phyloP scores from a whole-genome alignment of 345 rosid genomes.

The Eucalyptus guilfoylei region DNA sequence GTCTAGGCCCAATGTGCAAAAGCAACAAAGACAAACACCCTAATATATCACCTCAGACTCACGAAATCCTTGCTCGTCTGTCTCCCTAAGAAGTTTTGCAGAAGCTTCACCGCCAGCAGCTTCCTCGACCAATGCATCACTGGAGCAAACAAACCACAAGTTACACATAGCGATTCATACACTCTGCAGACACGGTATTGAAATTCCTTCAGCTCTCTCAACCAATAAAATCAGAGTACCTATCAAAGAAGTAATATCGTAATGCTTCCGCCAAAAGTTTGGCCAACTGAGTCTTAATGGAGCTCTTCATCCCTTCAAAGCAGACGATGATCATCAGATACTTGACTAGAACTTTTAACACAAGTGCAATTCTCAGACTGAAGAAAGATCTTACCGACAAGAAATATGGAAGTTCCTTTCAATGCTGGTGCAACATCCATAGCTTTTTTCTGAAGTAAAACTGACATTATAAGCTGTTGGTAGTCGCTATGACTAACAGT shows the following conservation, averaged over 20 bases:
- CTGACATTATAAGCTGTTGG: neutral
- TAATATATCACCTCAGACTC: slow-evolving; percentile 49
- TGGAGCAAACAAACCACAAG: slow-evolving; percentile 9
- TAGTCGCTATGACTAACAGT: neutral
- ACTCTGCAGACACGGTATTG: neutral
- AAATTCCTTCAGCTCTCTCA: neutral
- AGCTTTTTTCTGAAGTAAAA: slow-evolving; percentile 62
- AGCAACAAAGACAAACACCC: neutral
- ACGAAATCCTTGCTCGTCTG: slow-evolving; percentile 58
- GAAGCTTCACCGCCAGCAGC: slow-evolving; percentile 74
- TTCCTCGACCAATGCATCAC: slow-evolving; percentile 75
- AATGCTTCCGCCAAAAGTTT: slow-evolving; percentile 54
- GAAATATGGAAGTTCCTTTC: slow-evolving; percentile 75
- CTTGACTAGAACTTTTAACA: neutral
- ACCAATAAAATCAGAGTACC: slow-evolving; percentile 13
- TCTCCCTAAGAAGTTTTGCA: slow-evolving; percentile 39
- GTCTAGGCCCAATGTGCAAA: neutral
- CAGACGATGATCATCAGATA: neutral
- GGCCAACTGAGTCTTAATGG: slow-evolving; percentile 49
- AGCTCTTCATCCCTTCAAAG: slow-evolving; percentile 50
- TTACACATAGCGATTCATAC: neutral
- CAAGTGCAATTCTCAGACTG: neutral
- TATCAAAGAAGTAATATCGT: slow-evolving; percentile 73
- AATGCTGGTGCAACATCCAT: slow-evolving; percentile 39
- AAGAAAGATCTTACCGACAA: slow-evolving; percentile 48